Evolutionary conservation across 2,329 filamentous ascomycete species (phyloP), one percentile per base, ranked within the genome.

Genomic region (Exserohilum turcica): DNA sequence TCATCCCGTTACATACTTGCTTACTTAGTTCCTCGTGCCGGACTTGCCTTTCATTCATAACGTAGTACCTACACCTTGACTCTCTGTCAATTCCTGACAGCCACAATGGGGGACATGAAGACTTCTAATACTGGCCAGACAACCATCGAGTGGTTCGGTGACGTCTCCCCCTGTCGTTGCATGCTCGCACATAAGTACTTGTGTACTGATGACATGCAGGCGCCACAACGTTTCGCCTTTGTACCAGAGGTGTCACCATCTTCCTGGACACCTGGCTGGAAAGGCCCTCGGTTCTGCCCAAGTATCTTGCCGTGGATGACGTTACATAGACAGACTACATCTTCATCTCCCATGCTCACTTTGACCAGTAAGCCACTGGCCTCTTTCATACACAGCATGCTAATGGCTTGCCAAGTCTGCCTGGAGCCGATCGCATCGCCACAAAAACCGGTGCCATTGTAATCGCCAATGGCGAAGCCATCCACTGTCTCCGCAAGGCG

Each of bases 181-280:
- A 7, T 24, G 21, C 21, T 24, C 21, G 7, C 7, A 7, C 21
- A 24, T 24, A n/a, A n/a, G n/a, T n/a, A n/a, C n/a, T n/a, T n/a
- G n/a, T n/a, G n/a, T n/a, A 24, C 21, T 24, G 21, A 24, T 7
- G 7, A 24, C 4, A 15, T 36, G 16, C 9, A 52, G 48, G 48
- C 13, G 29, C 48, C n/a, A 52, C 49, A 7, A 53, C 50, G 5
- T 53, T 43, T 28, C 44, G 50, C 9, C 31, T 53, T 24, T 21
- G 44, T 3, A 27, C 38, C 16, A 3, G 27, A 10, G 50, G 43
- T 6, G 4, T 53, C 32, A 48, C 44, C 15, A 48, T 54, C 35
- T 54, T 48, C 35, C 18, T 48, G n/a, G 51, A 54, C 19, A 48
- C 51, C 10, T 54, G 51, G 51, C 51, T 54, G 3, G 51, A 54